A percentile compares a stretch with the other conserved stretches of the same genome.
Evolutionary conservation across 768 basidiomycete genomes (phyloP).

Genomic region (Tylopilus rubrobrunneus): DNA sequence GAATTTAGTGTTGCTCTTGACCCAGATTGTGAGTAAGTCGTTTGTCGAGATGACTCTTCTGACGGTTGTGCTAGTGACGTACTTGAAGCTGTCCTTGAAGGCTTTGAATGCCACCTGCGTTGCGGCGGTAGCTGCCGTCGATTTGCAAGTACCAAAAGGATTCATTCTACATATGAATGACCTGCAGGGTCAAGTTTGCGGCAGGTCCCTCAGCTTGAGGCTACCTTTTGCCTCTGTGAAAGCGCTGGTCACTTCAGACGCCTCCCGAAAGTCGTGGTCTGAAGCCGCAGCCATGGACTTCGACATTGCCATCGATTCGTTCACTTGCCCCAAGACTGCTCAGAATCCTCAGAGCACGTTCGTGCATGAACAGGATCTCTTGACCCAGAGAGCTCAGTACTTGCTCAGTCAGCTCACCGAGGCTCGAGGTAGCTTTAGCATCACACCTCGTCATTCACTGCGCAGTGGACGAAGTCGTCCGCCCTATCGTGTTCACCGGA

Average conservation of each 20-base stretch:
- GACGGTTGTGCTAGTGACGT: conserved; percentile 59
- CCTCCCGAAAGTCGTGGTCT: conserved; percentile 52
- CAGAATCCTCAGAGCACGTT: conserved; percentile 61
- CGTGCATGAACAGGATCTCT: conserved; percentile 62
- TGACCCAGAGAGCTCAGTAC: conserved; percentile 58
- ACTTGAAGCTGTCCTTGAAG: conserved; percentile 64
- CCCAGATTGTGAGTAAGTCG: conserved; percentile 65
- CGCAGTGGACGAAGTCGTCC: conserved; percentile 4
- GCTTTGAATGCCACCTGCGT: conserved; percentile 54
- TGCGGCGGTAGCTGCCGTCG: conserved; percentile 49
- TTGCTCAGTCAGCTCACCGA: conserved; percentile 41
- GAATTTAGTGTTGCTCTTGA: conserved; percentile 59
- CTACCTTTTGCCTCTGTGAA: conserved; percentile 50
- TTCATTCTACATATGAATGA: conserved; percentile 71
- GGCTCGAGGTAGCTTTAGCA: conserved; percentile 8
- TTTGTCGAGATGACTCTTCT: not conserved
- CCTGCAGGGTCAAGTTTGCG: conserved; percentile 62
- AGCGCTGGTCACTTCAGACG: conserved; percentile 43
- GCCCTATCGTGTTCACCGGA: conserved; percentile 33
- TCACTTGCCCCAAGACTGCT: conserved; percentile 54
- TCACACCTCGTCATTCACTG: not conserved
- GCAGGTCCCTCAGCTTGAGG: conserved; percentile 57
- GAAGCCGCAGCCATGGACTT: conserved; percentile 54
- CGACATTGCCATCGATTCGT: conserved; percentile 66
- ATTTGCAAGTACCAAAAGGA: conserved; percentile 55